Evolutionary conservation across 1,139 yeast species (phyloP).

Genomic region (Kurtzmaniella quercitrusa): DNA sequence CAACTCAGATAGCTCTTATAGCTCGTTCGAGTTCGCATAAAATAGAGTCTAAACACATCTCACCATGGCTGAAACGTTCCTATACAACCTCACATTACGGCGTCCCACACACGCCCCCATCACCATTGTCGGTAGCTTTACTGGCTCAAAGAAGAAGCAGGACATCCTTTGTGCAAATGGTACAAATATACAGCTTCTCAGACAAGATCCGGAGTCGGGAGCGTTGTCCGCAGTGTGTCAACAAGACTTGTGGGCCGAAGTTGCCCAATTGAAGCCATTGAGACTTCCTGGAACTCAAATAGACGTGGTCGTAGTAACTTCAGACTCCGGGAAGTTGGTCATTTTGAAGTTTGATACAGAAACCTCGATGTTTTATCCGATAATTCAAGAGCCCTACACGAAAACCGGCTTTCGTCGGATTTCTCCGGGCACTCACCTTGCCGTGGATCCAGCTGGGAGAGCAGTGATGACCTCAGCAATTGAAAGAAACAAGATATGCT

Average conservation of each 20-base stretch:
- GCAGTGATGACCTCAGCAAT: constrained; percentile 69
- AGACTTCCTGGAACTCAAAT: constrained; percentile 48
- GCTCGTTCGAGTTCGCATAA: too few species aligned
- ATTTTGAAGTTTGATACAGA: constrained; percentile 47
- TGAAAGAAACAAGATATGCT: constrained; percentile 69
- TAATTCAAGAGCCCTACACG: constrained; percentile 64
- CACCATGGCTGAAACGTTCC: background rate
- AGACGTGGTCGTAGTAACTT: constrained; percentile 63
- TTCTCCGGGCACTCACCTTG: constrained; percentile 74
- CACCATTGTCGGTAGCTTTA: constrained; percentile 57
- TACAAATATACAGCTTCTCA: constrained; percentile 48
- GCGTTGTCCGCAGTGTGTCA: constrained; percentile 38
- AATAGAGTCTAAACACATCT: too few species aligned
- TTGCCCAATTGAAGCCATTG: constrained; percentile 51
- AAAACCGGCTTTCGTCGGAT: constrained; percentile 73
- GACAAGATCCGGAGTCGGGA: constrained; percentile 53
- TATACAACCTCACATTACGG: constrained; percentile 6
- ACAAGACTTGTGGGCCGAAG: constrained; percentile 55
- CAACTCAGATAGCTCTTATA: too few species aligned
- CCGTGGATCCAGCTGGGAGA: constrained; percentile 69
- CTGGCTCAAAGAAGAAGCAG: constrained; percentile 53
- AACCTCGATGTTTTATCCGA: constrained; percentile 38
- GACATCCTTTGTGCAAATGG: constrained; percentile 60
- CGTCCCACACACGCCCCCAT: constrained; percentile 4
- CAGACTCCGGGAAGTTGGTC: constrained; percentile 77